phyloP scores from a whole-genome alignment of 1,139 yeast species.

The Zhuliangozyma blackwelliae region DNA sequence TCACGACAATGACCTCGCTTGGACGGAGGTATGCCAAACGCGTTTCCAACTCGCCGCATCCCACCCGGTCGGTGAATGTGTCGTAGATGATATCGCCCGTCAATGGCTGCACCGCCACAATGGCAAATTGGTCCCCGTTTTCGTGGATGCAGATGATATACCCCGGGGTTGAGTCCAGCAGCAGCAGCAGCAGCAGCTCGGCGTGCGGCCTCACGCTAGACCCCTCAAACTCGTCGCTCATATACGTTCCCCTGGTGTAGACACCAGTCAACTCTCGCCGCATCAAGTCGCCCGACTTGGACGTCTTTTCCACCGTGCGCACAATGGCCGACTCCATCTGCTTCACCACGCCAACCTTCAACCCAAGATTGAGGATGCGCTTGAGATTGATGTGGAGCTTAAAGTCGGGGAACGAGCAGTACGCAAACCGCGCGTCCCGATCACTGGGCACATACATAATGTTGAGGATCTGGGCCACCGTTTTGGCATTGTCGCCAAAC shows the following conservation, averaged over 20 bases:
- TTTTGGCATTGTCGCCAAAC: conserved; percentile 77
- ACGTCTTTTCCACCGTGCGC: conserved; percentile 44
- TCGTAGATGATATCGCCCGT: conserved; percentile 80
- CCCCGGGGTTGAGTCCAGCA: conserved; percentile 14
- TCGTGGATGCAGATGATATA: conserved; percentile 30
- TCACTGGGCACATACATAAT: conserved; percentile 70
- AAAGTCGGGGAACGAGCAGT: conserved; percentile 79
- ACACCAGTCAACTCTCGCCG: conserved; percentile 65
- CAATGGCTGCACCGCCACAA: conserved; percentile 70
- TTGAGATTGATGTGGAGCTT: conserved; percentile 72
- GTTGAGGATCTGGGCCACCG: conserved; percentile 61
- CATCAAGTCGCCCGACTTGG: conserved; percentile 49
- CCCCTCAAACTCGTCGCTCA: conserved; percentile 51
- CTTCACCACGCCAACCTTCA: conserved; percentile 81
- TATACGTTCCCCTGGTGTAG: conserved; percentile 81
- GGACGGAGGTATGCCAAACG: conserved; percentile 72
- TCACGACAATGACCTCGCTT: conserved; percentile 57
- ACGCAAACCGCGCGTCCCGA: conserved; percentile 62
- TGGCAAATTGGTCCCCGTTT: conserved; percentile 21
- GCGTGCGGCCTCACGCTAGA: conserved; percentile 15
- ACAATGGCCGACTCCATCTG: conserved; percentile 81
- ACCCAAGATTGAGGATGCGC: conserved; percentile 55
- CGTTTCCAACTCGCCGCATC: conserved; percentile 64
- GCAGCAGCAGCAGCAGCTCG: conserved; percentile 10
- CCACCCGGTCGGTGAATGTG: conserved; percentile 51